Conservation (phyloP, 78 protist species). For the Abeoforma whisleri region DNA sequence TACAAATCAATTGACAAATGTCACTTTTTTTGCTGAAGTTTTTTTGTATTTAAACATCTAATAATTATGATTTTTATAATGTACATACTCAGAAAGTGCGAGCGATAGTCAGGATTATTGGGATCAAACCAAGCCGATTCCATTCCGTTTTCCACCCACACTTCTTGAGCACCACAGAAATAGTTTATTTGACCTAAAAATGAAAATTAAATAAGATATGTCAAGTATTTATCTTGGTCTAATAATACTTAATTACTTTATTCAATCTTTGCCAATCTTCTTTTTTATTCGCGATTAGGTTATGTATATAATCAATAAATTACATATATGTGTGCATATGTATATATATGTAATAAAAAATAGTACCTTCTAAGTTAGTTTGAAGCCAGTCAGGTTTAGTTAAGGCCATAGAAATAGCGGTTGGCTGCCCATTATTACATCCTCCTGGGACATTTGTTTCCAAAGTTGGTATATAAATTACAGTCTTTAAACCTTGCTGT, state of each 20-base stretch:
- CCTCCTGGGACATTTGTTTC: constrained; percentile 30
- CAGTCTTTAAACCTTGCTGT: background rate
- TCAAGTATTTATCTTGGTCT: no score
- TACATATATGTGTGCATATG: no score
- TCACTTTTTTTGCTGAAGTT: no score
- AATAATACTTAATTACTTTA: no score
- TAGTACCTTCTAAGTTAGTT: constrained; percentile 19
- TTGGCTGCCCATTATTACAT: constrained; percentile 1
- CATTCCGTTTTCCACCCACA: constrained; percentile 29
- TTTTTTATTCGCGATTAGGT: no score
- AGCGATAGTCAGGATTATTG: constrained; percentile 3
- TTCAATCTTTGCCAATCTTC: no score
- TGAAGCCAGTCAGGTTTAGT: constrained; percentile 24
- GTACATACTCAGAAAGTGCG: background rate
- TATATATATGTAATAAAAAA: no score
- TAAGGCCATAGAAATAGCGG: constrained; percentile 10
- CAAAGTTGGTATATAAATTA: constrained; percentile 24
- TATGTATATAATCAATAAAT: no score
- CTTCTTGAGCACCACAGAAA: constrained; percentile 26
- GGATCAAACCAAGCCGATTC: constrained; percentile 40
- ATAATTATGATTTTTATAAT: no score
- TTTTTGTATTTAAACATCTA: no score
- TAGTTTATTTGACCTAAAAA: background rate
- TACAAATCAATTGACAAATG: no score
- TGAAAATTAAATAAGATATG: no score